A percentile compares a stretch with the other conserved stretches of the same genome.
Evolutionary conservation across 2,329 filamentous ascomycete genomes (phyloP).

Genomic region (Trichocomaceae sp.): DNA sequence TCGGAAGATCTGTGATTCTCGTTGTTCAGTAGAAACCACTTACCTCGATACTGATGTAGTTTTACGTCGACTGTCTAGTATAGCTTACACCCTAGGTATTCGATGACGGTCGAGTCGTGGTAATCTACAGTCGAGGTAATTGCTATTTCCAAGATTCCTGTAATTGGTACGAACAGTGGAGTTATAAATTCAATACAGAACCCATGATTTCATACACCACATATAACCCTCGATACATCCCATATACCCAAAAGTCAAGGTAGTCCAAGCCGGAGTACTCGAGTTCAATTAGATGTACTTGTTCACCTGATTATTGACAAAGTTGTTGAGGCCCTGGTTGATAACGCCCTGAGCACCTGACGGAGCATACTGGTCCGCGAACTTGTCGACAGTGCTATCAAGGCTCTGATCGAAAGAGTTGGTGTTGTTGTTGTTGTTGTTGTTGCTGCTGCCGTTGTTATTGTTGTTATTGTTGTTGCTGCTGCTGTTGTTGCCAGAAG

Average conservation of each 20-base stretch:
- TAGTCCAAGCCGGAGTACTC: not conserved
- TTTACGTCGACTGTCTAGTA: no score
- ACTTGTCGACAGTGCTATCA: not conserved
- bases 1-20: no score
- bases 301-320: not conserved
- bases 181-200: not conserved
- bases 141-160: not conserved
- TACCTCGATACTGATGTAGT: no score
- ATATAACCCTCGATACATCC: not conserved
- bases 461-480: not conserved
- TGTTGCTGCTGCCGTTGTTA: not conserved
- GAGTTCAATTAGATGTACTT: not conserved
- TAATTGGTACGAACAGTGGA: not conserved
- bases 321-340: not conserved
- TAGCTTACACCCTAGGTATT: no score
- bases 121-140: no score
- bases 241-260: not conserved
- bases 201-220: not conserved
- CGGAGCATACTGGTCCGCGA: slow-evolving; percentile 1
- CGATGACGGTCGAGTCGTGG: no score
- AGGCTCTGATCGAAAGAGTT: not conserved
- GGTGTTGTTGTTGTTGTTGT: not conserved
- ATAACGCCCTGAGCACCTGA: not conserved
- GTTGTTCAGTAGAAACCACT: no score
- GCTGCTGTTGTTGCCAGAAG: not conserved